A percentile compares a stretch with the other conserved stretches of the same genome.
phyloP scores from a whole-genome alignment of 1,139 yeast species.

The Diutina pseudorugosa region DNA sequence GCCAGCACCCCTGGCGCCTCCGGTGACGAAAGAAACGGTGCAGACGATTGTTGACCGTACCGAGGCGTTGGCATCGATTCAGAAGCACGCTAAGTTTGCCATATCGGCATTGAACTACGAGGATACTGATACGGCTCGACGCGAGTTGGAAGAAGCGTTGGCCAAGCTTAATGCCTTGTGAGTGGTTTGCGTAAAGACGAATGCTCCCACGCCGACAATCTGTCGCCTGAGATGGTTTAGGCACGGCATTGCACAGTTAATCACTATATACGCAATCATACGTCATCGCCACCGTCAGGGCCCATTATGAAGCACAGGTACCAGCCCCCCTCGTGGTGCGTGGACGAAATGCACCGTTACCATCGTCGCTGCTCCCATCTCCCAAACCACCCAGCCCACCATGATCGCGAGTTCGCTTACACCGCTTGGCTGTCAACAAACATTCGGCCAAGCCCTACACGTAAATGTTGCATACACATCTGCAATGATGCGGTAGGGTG shows the following conservation, averaged over 20 bases:
- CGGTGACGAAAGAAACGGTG: conserved; percentile 33
- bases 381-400: too few relatives aligned
- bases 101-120: conserved; percentile 91
- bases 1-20: conserved; percentile 9
- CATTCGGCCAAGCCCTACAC: background rate
- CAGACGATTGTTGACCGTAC: conserved; percentile 41
- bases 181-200: background rate
- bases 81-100: conserved; percentile 83
- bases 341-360: background rate
- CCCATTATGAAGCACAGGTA: background rate
- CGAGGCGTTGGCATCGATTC: conserved; percentile 56
- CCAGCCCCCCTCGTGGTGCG: background rate
- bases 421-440: background rate
- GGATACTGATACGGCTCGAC: conserved; percentile 69
- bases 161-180: background rate
- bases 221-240: background rate
- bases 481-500: background rate
- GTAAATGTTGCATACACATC: background rate
- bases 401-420: too few relatives aligned
- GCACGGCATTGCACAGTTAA: background rate
- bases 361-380: too few relatives aligned
- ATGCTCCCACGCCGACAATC: background rate
- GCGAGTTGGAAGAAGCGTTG: conserved; percentile 34
- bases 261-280: background rate
- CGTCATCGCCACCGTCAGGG: background rate